Percentiles rank a stretch among this genome's conserved stretches.
These are phyloP conservation scores for Phycomyces blakesleeanus DNA, from an alignment of 192 early-diverging fungal species.

Conservation along the genomic window DNA sequence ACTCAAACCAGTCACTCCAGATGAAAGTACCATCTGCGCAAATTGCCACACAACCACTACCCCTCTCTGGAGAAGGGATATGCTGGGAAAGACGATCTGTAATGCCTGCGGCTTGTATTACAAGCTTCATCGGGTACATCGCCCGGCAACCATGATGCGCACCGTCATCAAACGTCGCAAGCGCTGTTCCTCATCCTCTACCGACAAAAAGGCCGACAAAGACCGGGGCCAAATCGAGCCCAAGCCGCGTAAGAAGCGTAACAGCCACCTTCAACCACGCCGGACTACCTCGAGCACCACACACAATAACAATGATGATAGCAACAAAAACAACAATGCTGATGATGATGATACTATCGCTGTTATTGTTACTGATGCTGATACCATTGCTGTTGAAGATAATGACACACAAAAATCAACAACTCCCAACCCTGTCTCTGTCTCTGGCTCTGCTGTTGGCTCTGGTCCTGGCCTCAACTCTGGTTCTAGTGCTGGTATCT, in stretches of 20 bases:
- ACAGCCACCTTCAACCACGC: constrained; percentile 2
- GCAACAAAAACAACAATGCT: no score
- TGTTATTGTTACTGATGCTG: no score
- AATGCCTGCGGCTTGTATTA: constrained; percentile 93
- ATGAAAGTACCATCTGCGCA: constrained; percentile 41
- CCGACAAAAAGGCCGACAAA: constrained; percentile 6
- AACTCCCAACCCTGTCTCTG: no score
- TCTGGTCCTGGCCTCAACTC: no score
- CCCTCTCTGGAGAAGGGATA: constrained; percentile 74
- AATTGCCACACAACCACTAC: constrained; percentile 70
- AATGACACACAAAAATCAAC: no score
- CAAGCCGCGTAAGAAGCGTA: not conserved
- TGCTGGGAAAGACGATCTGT: constrained; percentile 70
- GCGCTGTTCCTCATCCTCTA: constrained; percentile 24
- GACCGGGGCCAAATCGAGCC: not conserved
- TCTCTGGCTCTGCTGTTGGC: no score
- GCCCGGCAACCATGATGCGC: constrained; percentile 70
- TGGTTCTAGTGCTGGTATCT: no score
- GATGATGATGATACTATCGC: no score
- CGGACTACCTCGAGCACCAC: not conserved
- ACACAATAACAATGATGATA: no score
- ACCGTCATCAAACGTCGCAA: constrained; percentile 65
- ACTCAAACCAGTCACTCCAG: not conserved
- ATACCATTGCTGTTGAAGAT: no score
- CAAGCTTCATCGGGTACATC: constrained; percentile 68